Base-by-base conservation (phyloP, 306 rosid species). In the Bauhinia variegata region DNA sequence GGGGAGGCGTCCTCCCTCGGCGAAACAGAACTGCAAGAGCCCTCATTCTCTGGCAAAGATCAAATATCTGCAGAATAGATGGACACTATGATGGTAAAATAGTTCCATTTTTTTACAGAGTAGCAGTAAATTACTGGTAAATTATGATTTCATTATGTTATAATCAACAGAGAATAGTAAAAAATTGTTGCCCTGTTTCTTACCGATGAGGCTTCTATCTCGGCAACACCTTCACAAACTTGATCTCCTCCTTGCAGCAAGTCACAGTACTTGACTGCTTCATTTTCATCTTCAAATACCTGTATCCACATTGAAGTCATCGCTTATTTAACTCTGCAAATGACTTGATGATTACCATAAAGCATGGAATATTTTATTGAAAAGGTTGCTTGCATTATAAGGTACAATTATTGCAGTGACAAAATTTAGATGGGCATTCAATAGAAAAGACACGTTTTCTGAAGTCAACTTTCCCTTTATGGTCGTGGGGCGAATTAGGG, bases 201-300 rank as follows among this genome's bases (percentile, higher is more conserved):
- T 80, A 93, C 99, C 57, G 95, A 90, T 65, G 99, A 93, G 62
- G 99, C 99, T 61, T 93, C 97, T 54, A 93, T 86, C 82, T 93
- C 99, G 8, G 96, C 96, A 63, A 93, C 96, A 34, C 99, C 99
- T 83, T 93, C 99, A 54, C 99, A 93, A 42, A 92, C 92, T 80
- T 77, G 76, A 54, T 95, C 97, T 32, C 96, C 97, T 49, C 99
- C 97, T 85, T 93, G 80, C 78, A 93, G 68, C 65, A 93, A 85
- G 82, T 90, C 97, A 33, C 99, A 93, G 49, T 93, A 90, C 75
- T 67, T 93, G 6, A 72, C 95, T 2, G 99, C 99, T 79, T 93
- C 99, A 7, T 81, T 85, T 71, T 85, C 97, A 74, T 93, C 99
- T 81, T 93, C 99, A 75, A 93, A 90, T 51, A 93, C 95, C 99